These are phyloP conservation scores for Sindora glabra DNA, from an alignment of 306 rosid species.

Conservation along the genomic window DNA sequence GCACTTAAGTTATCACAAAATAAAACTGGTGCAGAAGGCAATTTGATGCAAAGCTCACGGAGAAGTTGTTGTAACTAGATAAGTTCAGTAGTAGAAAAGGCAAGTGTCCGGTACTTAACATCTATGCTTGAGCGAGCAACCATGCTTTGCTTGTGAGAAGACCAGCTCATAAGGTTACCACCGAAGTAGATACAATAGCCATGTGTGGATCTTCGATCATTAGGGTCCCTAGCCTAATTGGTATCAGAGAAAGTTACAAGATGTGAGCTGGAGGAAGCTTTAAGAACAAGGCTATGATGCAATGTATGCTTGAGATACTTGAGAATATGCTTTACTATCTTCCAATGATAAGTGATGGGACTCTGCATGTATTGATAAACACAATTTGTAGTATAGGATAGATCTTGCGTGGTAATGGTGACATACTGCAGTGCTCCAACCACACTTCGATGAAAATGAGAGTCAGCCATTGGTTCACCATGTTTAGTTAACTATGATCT, in stretches of 20 bases:
- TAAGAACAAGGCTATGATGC: too few species aligned
- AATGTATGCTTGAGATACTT: too few species aligned
- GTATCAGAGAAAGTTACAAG: not conserved
- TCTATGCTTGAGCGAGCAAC: not conserved
- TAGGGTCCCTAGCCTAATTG: not conserved
- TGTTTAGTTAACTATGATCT: not conserved
- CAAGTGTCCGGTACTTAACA: not conserved
- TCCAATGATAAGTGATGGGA: not conserved
- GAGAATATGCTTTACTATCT: not conserved
- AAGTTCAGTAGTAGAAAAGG: not conserved
- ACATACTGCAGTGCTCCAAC: not conserved
- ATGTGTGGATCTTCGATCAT: not conserved
- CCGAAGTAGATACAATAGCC: not conserved
- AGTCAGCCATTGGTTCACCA: not conserved
- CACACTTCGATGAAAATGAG: not conserved
- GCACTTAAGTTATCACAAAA: too few species aligned
- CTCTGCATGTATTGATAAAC: not conserved
- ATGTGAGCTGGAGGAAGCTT: too few species aligned
- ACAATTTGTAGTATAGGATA: not conserved
- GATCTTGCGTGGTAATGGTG: not conserved
- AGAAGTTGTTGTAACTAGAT: not conserved
- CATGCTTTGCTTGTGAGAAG: not conserved
- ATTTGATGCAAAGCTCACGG: too few species aligned
- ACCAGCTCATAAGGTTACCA: not conserved
- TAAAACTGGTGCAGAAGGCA: too few species aligned